Base-by-base conservation (phyloP, 345 rosid genomes). In the Euphorbia pulcherrima region DNA sequence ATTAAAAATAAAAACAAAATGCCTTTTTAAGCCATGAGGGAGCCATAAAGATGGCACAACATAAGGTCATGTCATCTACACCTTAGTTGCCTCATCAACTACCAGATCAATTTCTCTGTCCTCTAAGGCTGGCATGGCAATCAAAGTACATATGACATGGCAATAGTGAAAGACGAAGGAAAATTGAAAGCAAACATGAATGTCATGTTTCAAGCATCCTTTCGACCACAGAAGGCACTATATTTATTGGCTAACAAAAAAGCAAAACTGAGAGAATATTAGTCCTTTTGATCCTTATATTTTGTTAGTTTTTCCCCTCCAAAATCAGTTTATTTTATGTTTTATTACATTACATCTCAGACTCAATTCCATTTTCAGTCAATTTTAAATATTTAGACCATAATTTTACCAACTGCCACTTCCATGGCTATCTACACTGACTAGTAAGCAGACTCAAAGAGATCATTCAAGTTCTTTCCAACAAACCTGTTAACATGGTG, bases 401-500 rank as follows among this genome's bases (percentile, higher is more conserved):
- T 58, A 46, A 30, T 13, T 48, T 59, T 1, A 46, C n/a, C 17
- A 40, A 21, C 44, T 5, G 11, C 23, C 30, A 23, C 17, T 33
- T 40, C 33, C 26, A 7, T 6, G 33, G 8, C 50, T 41, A 21
- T 16, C 50, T 41, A 21, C 21, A 20, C 18, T 40, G 53, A 47
- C 68, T 30, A 56, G 20, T 29, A 65, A 48, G 48, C 63, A 20
- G 51, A 61, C 21, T 8, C 40, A 55, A 21, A 66, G 68, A 72
- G 71, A 41, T 50, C 52, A 60, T 21, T 44, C 71, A 61, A 40
- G 46, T 53, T 30, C 48, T 57, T 62, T 51, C 30, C 9, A 54
- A 52, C 69, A 72, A 79, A 94, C 97, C 96, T 91, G 65, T 79
- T 77, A 62, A 91, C 67, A 74, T 84, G 81, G 70, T 88, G 90